Base-by-base conservation (phyloP, 129 eudicot species). In the Tagetes erecta region DNA sequence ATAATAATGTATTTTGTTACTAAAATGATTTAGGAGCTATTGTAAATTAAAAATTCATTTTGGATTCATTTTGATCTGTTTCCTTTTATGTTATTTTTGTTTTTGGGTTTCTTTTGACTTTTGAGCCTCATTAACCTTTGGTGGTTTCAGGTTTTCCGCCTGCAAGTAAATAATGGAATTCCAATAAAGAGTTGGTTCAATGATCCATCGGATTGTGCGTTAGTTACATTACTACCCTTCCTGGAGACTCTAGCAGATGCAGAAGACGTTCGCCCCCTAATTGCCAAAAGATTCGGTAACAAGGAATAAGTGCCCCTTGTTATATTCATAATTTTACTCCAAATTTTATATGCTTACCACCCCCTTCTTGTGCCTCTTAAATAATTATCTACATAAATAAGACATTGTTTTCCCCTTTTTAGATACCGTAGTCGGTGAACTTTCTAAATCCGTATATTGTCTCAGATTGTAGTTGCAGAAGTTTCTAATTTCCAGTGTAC, bases 111-210 rank as follows among this genome's bases (percentile, higher is more conserved):
- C 14, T 33, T 59, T 40, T 20, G 27, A 20, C 14, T 33, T 59
- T 59, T 34, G 20, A 11, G 67, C 67, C 30, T 62, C 66, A 62
- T 62, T 78, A 63, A 55, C n/a, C 40, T 44, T 72, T 80, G 68
- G 14, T 80, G 70, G 45, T 86, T 78, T 75, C 87, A 95, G 99
- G 99, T 95, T 68, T 95, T 88, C 85, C 85, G 92, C 11, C 75
- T 88, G 84, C 99, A 95, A 87, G 90, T 95, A 77, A 95, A 95
- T 84, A 95, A 95, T 67, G 99, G 99, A 50, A 95, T 95, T 78
- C 99, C 99, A 36, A 91, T 95, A 52, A 95, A 87, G 86, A 95
- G 99, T 86, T 95, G 99, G 99, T 95, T 91, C 75, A 92, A 78
- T 68, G 99, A 95, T 83, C 96, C 94, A 40, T 84, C 96, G 67